Evolutionary conservation across 257 asterid species (phyloP), one percentile per base, ranked within the genome.

Genomic region (Solanum lycopersicoides): DNA sequence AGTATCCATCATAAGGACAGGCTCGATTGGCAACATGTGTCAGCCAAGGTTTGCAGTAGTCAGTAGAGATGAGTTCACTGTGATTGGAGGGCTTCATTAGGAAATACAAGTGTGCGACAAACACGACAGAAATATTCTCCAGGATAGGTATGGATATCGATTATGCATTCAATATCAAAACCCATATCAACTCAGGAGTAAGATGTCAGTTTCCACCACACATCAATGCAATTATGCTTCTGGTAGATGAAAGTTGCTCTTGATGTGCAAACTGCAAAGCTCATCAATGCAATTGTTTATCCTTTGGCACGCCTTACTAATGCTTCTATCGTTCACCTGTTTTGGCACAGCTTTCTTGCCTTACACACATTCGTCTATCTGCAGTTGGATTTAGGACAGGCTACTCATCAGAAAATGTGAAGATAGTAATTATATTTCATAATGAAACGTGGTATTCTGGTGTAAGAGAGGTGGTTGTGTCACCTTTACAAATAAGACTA

Each of bases 101-200:
- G 99, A 90, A 92, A 94, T 9, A 95, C 95, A 42, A 96, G 98
- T 23, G 99, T 96, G 44, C 99, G 97, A 88, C 99, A 96, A 88
- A 96, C 96, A 30, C 98, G 98, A 88, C 99, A 96, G 77, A 96
- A 96, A 87, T 95, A 96, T 88, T 95, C 98, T 87, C 98, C 99
- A 10, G 98, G 99, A 88, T 94, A 96, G 83, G 91, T 91, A 37
- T 93, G 97, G 69, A 97, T 93, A 93, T 97, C 95, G 37, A 94
- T 75, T 88, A 97, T 92, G 92, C 98, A 95, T 91, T 95, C 98
- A 5, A 94, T 95, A 90, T 97, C 99, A 87, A 94, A 97, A 53
- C 99, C 99, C 99, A 97, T 97, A 10, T 76, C 86, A 28, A 71
- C 50, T 39, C 76, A 76, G 82, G 50, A 45, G 45, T 65, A 56